Evolutionary conservation across 345 rosid genomes (phyloP).

Genomic region (Hirschfeldia incana): DNA sequence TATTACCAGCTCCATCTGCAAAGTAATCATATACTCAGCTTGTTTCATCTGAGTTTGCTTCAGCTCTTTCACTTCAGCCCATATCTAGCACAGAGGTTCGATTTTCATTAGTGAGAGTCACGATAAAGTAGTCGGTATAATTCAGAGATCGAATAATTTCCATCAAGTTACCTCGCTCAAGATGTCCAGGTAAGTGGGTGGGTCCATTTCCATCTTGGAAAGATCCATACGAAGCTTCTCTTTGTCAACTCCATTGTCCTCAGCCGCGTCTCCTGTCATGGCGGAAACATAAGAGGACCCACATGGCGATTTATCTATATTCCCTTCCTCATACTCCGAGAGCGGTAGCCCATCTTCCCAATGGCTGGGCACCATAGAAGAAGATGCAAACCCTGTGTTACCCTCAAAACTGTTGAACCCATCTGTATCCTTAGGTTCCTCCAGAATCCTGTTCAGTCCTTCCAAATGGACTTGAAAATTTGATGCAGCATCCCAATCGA

Average conservation of each 20-base stretch:
- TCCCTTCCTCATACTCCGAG: conserved; percentile 15
- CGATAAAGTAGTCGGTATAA: not conserved
- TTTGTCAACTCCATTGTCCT: conserved; percentile 20
- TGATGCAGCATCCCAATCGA: conserved; percentile 33
- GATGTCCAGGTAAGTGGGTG: conserved; percentile 7
- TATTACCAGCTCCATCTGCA: conserved; percentile 61
- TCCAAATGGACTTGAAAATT: conserved; percentile 14
- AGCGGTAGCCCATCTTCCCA: conserved; percentile 32
- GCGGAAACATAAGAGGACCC: conserved; percentile 33
- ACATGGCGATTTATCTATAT: conserved; percentile 26
- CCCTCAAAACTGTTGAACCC: conserved; percentile 2
- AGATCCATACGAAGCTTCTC: conserved; percentile 9
- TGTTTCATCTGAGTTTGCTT: conserved; percentile 47
- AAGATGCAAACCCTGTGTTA: conserved; percentile 11
- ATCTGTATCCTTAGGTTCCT: conserved; percentile 23
- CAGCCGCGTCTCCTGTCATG: conserved; percentile 28
- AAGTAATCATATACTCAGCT: conserved; percentile 33
- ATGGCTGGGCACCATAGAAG: conserved; percentile 7
- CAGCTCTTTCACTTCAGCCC: conserved; percentile 43
- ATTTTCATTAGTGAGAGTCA: not conserved
- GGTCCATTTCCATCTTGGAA: conserved; percentile 19
- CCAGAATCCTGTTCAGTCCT: conserved; percentile 23
- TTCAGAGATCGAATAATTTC: not conserved
- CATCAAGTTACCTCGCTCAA: conserved; percentile 43
- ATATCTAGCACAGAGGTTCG: conserved; percentile 38